Base-by-base conservation (phyloP, 75 land plant genomes). In the Cupressus sempervirens region DNA sequence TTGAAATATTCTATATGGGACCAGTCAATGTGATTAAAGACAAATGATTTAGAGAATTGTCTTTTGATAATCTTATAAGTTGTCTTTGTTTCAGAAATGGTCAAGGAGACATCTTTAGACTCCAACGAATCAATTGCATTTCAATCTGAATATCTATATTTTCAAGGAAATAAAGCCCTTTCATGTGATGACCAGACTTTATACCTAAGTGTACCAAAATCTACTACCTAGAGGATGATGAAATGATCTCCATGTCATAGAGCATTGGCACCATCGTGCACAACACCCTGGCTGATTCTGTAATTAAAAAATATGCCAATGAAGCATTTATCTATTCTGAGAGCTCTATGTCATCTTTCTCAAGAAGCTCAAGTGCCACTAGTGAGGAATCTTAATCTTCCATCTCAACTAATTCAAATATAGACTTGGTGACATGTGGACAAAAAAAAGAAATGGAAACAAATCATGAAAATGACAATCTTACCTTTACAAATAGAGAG, bases 361-460 rank as follows among this genome's bases (percentile, higher is more conserved):
- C 81, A 41, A 77, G 81, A 43, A 77, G 46, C 81, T 77, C 81
- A 77, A 48, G n/a, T 77, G 50, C 81, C 32, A 20, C 23, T 43
- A 48, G 50, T 43, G 81, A 77, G 43, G 48, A 10, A 43, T 8
- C 43, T 41, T 11, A 11, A 36, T 77, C 81, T 77, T 77, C 43
- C 48, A 77, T 13, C 48, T 8, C 45, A 43, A 30, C 48, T 77
- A 8, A 77, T 77, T 77, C 81, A 77, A 48, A 77, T 15, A 30
- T 20, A 77, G 46, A 77, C 43, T 9, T 26, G 9, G 46, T 43
- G 48, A 46, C 43, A 43, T 38, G 81, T 43, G 46, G 45, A 29
- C 10, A 43, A 10, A 77, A 77, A 46, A 20, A 18, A 43, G 48
- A 43, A 13, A 77, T 23, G n/a, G 43, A 23, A 35, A 77, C 13